Conservation (phyloP, 2,329 filamentous ascomycete genomes). For the Colletotrichum musae region DNA sequence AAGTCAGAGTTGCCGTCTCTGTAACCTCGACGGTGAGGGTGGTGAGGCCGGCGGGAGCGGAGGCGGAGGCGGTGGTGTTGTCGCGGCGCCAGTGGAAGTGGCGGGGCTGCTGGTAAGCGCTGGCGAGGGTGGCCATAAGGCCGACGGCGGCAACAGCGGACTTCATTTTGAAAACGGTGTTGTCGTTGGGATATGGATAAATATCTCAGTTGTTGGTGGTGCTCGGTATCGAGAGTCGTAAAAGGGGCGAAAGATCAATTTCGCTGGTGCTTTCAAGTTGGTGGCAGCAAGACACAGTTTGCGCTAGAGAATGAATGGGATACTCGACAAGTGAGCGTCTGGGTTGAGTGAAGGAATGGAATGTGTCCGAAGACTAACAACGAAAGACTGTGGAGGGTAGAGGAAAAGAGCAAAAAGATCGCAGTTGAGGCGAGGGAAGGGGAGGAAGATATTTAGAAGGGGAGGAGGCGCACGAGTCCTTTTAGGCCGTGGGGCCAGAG, state of each 20-base stretch:
- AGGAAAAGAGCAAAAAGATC: constrained; percentile 16
- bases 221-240: constrained; percentile 30
- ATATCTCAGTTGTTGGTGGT: constrained; percentile 10
- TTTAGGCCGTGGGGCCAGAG: constrained; percentile 34
- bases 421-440: constrained; percentile 17
- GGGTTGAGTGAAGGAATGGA: constrained; percentile 41
- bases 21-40: constrained; percentile 68
- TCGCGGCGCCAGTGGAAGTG: constrained; percentile 49
- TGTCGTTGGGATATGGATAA: constrained; percentile 8
- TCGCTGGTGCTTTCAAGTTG: constrained; percentile 32
- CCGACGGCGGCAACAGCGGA: constrained; percentile 58
- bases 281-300: constrained; percentile 43
- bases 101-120: constrained; percentile 57
- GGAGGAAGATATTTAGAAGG: constrained; percentile 33
- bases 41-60: constrained; percentile 47
- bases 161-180: constrained; percentile 61
- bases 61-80: constrained; percentile 41
- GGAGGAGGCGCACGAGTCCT: constrained; percentile 36
- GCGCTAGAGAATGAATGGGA: constrained; percentile 38
- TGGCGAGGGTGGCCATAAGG: constrained; percentile 59
- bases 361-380: constrained; percentile 42
- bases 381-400: constrained; percentile 41
- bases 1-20: constrained; percentile 70
- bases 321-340: constrained; percentile 35
- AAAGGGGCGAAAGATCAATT: constrained; percentile 43